Evolutionary conservation across 495 filamentous ascomycete genomes (phyloP), one percentile per base, ranked within the genome.

Genomic region (Aspergillus asperescens): DNA sequence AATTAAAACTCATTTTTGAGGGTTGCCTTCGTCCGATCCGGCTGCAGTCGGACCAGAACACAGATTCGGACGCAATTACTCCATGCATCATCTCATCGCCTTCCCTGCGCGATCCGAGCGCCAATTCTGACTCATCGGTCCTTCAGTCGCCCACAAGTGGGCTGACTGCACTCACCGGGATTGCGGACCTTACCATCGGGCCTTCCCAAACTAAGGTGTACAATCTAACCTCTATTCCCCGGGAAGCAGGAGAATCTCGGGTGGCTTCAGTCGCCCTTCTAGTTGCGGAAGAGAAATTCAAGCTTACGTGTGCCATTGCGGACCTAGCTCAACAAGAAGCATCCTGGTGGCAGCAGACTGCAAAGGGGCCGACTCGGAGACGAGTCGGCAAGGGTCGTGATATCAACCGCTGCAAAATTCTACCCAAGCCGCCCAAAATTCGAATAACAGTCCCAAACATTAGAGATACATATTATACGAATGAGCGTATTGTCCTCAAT

Each of bases 341-440:
- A 1, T 68, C 61, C 28, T 86, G 85, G 81, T 84, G 83, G 77
- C 65, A 76, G 16, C 65, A 76, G 15, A 69, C 68, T 18, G 56
- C 69, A 3, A 67, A 67, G 56, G 69, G 73, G 25, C 39, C 63
- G 7, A 55, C 56, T 41, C 60, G 62, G 32, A 68, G 70, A 57
- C 62, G 67, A 53, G 46, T 73, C 39, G 72, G 73, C 24, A 70
- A 67, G 49, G 69, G 66, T 42, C 62, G 68, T 15, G 64, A 77
- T 52, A 65, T 63, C 25, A 64, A 59, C 24, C 61, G 49, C 13
- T 56, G 76, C 86, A 87, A 79, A 40, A 82, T 97, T 28, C 74
- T 89, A 50, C 93, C 92, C 4, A 87, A 93, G 62, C 93, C 93
- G 34, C 93, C 93, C 0, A 97, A 96, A 64, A 84, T 99, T 68